Evolutionary conservation across 2,329 filamentous ascomycete genomes (phyloP).

Genomic region (Eurotiales sp.): DNA sequence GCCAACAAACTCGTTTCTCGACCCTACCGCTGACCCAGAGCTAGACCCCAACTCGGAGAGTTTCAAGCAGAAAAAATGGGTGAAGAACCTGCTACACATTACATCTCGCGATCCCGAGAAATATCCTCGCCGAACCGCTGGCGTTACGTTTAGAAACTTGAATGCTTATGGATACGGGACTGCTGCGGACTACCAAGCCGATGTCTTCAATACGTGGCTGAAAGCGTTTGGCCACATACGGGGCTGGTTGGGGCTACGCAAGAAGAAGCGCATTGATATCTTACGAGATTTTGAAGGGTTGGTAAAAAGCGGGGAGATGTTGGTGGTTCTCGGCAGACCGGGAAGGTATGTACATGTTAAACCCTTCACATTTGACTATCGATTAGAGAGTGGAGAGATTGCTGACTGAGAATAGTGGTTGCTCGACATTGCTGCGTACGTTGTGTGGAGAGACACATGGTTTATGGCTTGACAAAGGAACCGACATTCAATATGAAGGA

Average conservation of each 20-base stretch:
- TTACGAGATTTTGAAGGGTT: slow-evolving; percentile 63
- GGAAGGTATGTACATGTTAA: slow-evolving; percentile 29
- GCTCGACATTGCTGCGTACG: slow-evolving; percentile 79
- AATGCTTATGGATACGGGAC: slow-evolving; percentile 43
- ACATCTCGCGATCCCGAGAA: slow-evolving; percentile 29
- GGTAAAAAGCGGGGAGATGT: slow-evolving; percentile 55
- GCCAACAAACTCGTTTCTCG: slow-evolving; percentile 35
- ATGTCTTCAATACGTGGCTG: slow-evolving; percentile 39
- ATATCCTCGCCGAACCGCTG: slow-evolving; percentile 33
- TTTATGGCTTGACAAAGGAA: slow-evolving; percentile 63
- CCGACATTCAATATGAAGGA: slow-evolving; percentile 72
- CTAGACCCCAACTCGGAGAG: slow-evolving; percentile 41
- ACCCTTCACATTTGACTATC: too few relatives aligned
- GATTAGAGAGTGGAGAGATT: too few relatives aligned
- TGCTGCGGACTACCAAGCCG: slow-evolving; percentile 43
- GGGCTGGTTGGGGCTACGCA: slow-evolving; percentile 28
- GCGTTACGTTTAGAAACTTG: slow-evolving; percentile 43
- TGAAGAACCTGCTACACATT: slow-evolving; percentile 37
- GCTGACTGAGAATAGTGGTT: slow-evolving; percentile 38
- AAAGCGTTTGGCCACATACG: slow-evolving; percentile 32
- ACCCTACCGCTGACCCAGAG: slow-evolving; percentile 30
- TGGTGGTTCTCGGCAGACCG: slow-evolving; percentile 53
- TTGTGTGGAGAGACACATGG: slow-evolving; percentile 77
- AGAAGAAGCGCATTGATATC: slow-evolving; percentile 55
- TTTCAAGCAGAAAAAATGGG: slow-evolving; percentile 45